A percentile compares a stretch with the other conserved stretches of the same genome.
Evolutionary conservation across 495 filamentous ascomycete genomes (phyloP).

Genomic region (Cercophora samala): DNA sequence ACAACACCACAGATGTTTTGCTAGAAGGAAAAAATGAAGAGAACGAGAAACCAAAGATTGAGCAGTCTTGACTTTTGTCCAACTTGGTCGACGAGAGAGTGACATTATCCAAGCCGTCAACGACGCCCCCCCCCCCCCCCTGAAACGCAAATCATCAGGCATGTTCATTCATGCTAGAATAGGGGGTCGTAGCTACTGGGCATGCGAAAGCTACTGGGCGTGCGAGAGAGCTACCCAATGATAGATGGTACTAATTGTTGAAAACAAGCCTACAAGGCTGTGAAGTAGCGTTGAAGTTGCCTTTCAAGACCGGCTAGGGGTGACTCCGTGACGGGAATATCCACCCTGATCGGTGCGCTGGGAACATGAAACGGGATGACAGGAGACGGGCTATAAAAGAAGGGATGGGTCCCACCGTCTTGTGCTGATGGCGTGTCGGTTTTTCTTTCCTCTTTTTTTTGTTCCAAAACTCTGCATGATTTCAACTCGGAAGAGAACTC

Average conservation of each 20-base stretch:
- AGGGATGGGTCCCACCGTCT: neutral
- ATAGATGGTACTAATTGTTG: neutral
- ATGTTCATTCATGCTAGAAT: neutral
- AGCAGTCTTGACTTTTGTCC: neutral
- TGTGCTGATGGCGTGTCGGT: neutral
- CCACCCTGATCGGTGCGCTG: neutral
- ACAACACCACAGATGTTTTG: neutral
- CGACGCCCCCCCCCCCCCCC: too few relatives aligned
- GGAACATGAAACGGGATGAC: neutral
- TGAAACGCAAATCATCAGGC: constrained; percentile 23
- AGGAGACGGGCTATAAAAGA: neutral
- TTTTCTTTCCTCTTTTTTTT: neutral
- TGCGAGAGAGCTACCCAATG: neutral
- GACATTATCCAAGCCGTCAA: neutral
- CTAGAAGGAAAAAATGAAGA: neutral
- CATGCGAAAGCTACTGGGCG: neutral
- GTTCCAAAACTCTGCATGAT: too few relatives aligned
- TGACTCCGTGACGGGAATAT: neutral
- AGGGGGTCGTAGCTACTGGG: neutral
- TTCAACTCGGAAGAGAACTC: too few relatives aligned
- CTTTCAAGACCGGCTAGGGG: neutral
- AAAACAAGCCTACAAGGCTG: neutral
- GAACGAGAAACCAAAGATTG: neutral
- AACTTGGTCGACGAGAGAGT: neutral
- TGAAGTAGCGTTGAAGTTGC: neutral